phyloP scores from a whole-genome alignment of 176 grass and related monocot genomes.

The Carex pumila region DNA sequence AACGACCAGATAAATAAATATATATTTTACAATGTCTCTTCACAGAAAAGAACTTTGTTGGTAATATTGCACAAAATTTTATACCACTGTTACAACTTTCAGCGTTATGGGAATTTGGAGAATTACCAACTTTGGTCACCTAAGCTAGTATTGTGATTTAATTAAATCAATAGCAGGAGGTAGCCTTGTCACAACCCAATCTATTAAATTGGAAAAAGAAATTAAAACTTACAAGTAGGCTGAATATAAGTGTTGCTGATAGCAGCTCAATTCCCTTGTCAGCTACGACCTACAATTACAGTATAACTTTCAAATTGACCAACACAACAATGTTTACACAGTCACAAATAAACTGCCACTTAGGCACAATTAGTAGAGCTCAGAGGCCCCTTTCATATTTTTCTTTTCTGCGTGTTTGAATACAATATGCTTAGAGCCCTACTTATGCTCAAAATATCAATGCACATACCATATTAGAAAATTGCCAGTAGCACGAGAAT shows the following conservation, averaged over 20 bases:
- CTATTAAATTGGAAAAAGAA: not conserved
- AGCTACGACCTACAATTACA: constrained; percentile 64
- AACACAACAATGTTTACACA: not conserved
- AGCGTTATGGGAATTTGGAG: not conserved
- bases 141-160: not conserved
- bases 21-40: not conserved
- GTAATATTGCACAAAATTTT: not conserved
- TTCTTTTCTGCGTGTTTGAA: not conserved
- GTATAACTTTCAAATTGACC: not conserved
- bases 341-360: not conserved
- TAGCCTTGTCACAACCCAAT: not conserved
- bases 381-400: not conserved
- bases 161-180: not conserved
- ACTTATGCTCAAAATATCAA: not conserved
- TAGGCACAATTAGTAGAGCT: not conserved
- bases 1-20: not conserved
- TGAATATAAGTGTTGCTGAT: constrained; percentile 67
- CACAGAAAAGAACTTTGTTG: too few relatives aligned
- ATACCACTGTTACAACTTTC: not conserved
- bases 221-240: constrained; percentile 51
- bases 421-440: not conserved
- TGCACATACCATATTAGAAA: not conserved
- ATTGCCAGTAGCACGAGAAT: not conserved
- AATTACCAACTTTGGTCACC: not conserved
- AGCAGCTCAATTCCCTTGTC: constrained; percentile 77